Conservation (phyloP, 1,284 basidiomycete genomes). For the Macrocystidia cucumis region DNA sequence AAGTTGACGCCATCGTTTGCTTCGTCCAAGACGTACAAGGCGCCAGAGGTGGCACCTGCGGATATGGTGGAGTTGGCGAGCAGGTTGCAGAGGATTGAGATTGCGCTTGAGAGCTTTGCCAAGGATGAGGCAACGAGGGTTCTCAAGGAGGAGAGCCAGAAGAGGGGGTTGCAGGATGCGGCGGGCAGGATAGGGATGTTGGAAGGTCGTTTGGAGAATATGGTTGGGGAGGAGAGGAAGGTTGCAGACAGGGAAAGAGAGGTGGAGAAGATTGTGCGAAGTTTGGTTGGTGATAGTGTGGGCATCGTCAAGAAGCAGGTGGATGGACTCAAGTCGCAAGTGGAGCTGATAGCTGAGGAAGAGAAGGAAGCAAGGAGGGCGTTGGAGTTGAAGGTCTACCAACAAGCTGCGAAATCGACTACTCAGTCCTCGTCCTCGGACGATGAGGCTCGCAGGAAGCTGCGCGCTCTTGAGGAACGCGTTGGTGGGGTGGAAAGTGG, state of each 20-base stretch:
- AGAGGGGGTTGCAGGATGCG: slow-evolving; percentile 41
- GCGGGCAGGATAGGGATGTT: slow-evolving; percentile 42
- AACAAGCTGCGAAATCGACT: slow-evolving; percentile 8
- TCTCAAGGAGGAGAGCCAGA: slow-evolving; percentile 41
- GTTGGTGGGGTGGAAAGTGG: slow-evolving; percentile 60
- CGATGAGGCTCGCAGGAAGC: slow-evolving; percentile 47
- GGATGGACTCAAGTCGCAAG: slow-evolving; percentile 40
- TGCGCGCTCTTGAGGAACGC: slow-evolving; percentile 53
- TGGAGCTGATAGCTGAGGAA: too few species aligned
- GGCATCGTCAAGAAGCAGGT: slow-evolving; percentile 47
- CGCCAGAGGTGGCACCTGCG: slow-evolving; percentile 54
- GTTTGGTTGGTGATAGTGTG: slow-evolving; percentile 47
- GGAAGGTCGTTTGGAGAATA: slow-evolving; percentile 49
- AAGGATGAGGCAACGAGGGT: slow-evolving; percentile 43
- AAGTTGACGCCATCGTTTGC: slow-evolving; percentile 14
- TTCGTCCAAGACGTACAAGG: slow-evolving; percentile 21
- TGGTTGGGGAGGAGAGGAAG: slow-evolving; percentile 44
- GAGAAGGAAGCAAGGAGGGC: too few species aligned
- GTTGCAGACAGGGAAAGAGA: slow-evolving; percentile 40
- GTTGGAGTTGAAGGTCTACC: too few species aligned
- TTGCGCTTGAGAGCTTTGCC: slow-evolving; percentile 47
- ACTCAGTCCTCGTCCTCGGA: slow-evolving; percentile 23
- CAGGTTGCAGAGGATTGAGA: slow-evolving; percentile 62
- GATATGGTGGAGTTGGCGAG: slow-evolving; percentile 65
- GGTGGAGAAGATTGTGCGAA: slow-evolving; percentile 46